These are phyloP conservation scores for Colletotrichum musae DNA, from an alignment of 2,329 filamentous ascomycete genomes.

Conservation along the genomic window DNA sequence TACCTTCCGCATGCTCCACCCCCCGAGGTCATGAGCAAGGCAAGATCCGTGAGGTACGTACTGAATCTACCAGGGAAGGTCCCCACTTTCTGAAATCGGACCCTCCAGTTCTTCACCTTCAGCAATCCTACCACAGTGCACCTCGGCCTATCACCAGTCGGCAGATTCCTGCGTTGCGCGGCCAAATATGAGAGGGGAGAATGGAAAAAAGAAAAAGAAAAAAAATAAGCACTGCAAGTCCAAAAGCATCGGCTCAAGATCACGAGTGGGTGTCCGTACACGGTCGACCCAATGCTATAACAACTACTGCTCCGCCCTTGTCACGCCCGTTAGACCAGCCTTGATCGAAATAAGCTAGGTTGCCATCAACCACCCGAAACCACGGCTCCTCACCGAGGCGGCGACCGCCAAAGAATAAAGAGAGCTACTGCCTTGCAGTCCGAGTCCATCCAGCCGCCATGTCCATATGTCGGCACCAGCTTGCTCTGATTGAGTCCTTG, in stretches of 20 bases:
- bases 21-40: constrained; percentile 13
- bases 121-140: constrained; percentile 4
- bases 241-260: constrained; percentile 11
- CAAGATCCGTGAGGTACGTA: constrained; percentile 29
- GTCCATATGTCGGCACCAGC: constrained; percentile 2
- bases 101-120: constrained; percentile 30
- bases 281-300: background rate
- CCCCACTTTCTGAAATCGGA: constrained; percentile 28
- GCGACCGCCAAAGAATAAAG: constrained; percentile 16
- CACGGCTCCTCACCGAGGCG: constrained; percentile 37
- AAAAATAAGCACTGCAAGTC: background rate
- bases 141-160: constrained; percentile 37
- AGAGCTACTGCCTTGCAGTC: constrained; percentile 2
- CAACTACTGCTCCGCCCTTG: constrained; percentile 17
- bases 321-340: constrained; percentile 28
- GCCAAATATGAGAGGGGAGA: background rate
- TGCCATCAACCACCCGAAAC: constrained; percentile 31
- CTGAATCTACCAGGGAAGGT: constrained; percentile 24
- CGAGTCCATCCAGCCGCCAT: constrained; percentile 24
- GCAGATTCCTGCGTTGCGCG: constrained; percentile 18
- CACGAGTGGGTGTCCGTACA: constrained; percentile 3
- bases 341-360: constrained; percentile 29
- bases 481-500: constrained; percentile 3
- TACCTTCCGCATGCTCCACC: background rate
- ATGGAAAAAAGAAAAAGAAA: background rate